Evolutionary conservation across 2,329 filamentous ascomycete genomes (phyloP), one percentile per base, ranked within the genome.

Genomic region (Colletotrichum graminicola): DNA sequence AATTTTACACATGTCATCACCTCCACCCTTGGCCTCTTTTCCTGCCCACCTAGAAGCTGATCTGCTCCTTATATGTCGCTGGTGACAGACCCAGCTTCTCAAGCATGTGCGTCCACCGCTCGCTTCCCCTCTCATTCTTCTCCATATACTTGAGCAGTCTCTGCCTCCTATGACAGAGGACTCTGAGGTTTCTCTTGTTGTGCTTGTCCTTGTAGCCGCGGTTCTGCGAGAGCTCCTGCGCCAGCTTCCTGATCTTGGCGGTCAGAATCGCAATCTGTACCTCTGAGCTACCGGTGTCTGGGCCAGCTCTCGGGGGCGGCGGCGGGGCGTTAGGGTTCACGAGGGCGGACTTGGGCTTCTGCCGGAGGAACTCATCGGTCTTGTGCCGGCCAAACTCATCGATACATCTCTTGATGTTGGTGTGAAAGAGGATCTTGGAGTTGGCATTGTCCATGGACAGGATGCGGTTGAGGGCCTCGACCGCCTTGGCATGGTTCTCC

Each of bases 191-290:
- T 72, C 95, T 88, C 89, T 97, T 97, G 84, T 98, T 98, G 80
- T 94, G 89, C 85, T 97, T 97, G 80, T 99, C 96, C 80, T 92
- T 94, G 80, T 92, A 89, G 6, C 92, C 93, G 75, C 85, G 83
- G 71, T 90, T 88, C 52, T 84, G 86, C 77, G 92, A 87, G 62
- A 97, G 82, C 75, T 92, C 91, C 75, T 92, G 87, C 21, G 93
- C 91, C 61, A 99, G 81, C 32, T 92, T 91, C 74, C 94, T 88
- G 79, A 99, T 99, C 87, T 98, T 98, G 68, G 94, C 89, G 3
- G 96, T 99, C 80, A 99, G 82, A 76, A 99, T 97, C 56, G 94
- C 95, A 75, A 97, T 94, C 85, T 99, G 96, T n/a, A 99, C 97
- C 83, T 99, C 96, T 8, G 94, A 94, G 76, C 94, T 97, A 45